phyloP scores from a whole-genome alignment of 1,284 basidiomycete species.

The Puccinia horiana region DNA sequence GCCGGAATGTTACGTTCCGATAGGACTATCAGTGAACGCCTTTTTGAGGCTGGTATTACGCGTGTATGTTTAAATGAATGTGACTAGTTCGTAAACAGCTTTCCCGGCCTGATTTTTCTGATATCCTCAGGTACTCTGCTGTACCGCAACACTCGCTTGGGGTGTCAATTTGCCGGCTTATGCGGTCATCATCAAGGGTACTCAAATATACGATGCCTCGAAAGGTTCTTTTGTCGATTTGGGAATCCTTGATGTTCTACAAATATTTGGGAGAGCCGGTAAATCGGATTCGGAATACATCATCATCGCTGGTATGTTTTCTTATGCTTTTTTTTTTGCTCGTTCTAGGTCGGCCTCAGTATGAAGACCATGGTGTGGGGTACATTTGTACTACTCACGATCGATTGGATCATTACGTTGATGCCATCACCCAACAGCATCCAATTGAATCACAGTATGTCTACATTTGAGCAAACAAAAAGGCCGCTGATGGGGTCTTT shows the following conservation, averaged over 20 bases:
- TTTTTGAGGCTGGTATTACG: conserved; percentile 88
- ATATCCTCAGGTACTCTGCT: conserved; percentile 79
- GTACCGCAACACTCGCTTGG: conserved; percentile 98
- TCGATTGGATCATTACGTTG: conserved; percentile 87
- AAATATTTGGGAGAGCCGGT: conserved; percentile 94
- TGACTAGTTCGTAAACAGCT: neutral
- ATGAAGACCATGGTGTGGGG: conserved; percentile 92
- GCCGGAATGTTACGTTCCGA: conserved; percentile 96
- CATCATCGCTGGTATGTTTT: neutral
- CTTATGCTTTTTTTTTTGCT: neutral
- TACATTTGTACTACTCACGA: conserved; percentile 95
- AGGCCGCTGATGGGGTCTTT: neutral
- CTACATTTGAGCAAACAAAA: neutral
- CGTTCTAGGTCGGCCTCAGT: conserved; percentile 75
- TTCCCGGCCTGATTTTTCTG: neutral
- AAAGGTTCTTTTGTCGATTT: conserved; percentile 89
- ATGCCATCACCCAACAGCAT: conserved; percentile 86
- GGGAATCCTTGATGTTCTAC: conserved; percentile 91
- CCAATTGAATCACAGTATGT: conserved; percentile 90
- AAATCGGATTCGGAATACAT: neutral
- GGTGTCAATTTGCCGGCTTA: conserved; percentile 99
- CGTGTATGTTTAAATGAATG: conserved; percentile 66
- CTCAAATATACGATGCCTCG: conserved; percentile 87
- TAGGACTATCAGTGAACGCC: conserved; percentile 89
- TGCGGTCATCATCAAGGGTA: conserved; percentile 95